Base-by-base conservation (phyloP, 164 flowering plant genomes). In the Kingdonia uniflora region DNA sequence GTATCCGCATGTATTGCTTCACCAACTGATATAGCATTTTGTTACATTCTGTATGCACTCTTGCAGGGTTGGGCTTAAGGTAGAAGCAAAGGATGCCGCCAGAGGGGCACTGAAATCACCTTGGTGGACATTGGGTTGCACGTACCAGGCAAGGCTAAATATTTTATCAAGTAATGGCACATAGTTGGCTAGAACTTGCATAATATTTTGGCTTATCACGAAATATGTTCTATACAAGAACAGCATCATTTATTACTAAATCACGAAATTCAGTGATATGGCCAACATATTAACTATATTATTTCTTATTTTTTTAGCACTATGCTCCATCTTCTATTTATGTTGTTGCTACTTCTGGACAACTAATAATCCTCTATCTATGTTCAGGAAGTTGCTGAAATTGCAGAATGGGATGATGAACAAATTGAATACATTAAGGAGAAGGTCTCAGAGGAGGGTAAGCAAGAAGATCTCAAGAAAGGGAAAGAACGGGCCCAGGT, bases 41-140 rank as follows among this genome's bases (percentile, higher is more conserved):
- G 1, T 42, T 47, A 24, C 57, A n/a, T 29, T 48, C 29, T 24
- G 14, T 37, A 19, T 54, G 33, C 24, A 39, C 38, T n/a, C 29
- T 52, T 55, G n/a, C 49, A 91, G 98, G 71, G 87, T 85, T 66
- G 95, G 98, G 22, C 90, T 88, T 54, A 65, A 47, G 2, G 7
- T 54, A 49, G 98, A 91, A 77, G 86, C 98, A 26, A 84, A 83
- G 69, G 90, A 91, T 76, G 85, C 95, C 65, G 98, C 98, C 19
- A 74, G 95, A 71, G 92, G 72, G 13, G 92, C 95, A 29, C 54
- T 91, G 58, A 87, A 87, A 74, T 83, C 90, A 22, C 90, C 96
- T 53, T 87, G 98, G 95, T 91, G 96, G 98, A 91, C 98, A 42
- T 60, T 91, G 66, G 98, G 96, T 24, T 85, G 92, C 71, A 68